phyloP scores from a whole-genome alignment of 2,329 filamentous ascomycete species.

The Tricladium varicosporioides region DNA sequence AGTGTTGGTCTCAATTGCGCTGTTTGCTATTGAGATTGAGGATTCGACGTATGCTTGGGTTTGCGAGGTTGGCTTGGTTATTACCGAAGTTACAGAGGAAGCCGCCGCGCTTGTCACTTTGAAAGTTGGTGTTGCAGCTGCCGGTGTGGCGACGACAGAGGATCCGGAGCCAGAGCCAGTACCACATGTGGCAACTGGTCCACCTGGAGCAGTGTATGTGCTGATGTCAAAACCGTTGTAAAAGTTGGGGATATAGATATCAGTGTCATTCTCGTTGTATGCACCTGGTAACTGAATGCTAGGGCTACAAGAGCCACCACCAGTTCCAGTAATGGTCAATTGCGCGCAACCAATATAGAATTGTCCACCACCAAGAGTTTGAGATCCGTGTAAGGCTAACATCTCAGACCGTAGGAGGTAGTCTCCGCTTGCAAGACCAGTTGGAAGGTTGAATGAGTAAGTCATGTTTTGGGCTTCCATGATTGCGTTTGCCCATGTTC shows the following conservation, averaged over 20 bases:
- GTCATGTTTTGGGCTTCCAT: slow-evolving; percentile 29
- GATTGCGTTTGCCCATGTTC: slow-evolving; percentile 33
- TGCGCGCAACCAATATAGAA: slow-evolving; percentile 29
- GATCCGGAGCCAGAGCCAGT: neutral
- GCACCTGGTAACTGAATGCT: slow-evolving; percentile 25
- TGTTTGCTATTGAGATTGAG: too few relatives aligned
- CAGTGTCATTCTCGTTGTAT: slow-evolving; percentile 21
- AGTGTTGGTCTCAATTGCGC: too few relatives aligned
- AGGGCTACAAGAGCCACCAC: slow-evolving; percentile 16
- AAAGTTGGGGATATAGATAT: slow-evolving; percentile 26
- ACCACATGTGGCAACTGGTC: slow-evolving; percentile 19
- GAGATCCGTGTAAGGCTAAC: slow-evolving; percentile 26
- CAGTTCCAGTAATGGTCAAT: slow-evolving; percentile 25
- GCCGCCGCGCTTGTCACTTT: too few relatives aligned
- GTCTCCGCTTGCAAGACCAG: slow-evolving; percentile 23
- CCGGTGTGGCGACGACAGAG: too few relatives aligned
- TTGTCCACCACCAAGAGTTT: slow-evolving; percentile 23
- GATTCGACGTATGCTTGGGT: too few relatives aligned
- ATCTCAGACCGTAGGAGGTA: slow-evolving; percentile 30
- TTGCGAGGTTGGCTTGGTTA: too few relatives aligned
- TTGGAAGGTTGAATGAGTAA: slow-evolving; percentile 25
- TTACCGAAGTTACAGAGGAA: too few relatives aligned
- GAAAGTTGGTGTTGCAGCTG: too few relatives aligned
- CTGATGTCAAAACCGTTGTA: slow-evolving; percentile 23
- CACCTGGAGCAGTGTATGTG: slow-evolving; percentile 24